These are phyloP conservation scores for Cladosporium sp. DNA, from an alignment of 2,329 filamentous ascomycete genomes.

Conservation along the genomic window DNA sequence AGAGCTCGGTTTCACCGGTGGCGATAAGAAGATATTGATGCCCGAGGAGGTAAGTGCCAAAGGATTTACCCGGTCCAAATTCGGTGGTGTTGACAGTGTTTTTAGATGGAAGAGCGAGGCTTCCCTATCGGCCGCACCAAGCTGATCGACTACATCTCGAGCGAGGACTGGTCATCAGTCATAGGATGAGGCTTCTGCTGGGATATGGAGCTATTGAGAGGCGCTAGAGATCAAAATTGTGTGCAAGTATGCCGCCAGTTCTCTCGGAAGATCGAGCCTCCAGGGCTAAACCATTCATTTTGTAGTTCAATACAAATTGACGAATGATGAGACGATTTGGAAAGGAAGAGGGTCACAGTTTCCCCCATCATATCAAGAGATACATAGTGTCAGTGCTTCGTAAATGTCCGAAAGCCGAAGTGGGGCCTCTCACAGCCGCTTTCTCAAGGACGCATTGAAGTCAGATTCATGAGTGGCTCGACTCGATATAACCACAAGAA, in stretches of 20 bases:
- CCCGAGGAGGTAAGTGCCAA: background rate
- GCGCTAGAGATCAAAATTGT: no score
- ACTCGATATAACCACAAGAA: no score
- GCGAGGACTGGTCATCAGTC: slow-evolving; percentile 1
- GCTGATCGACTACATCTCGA: background rate
- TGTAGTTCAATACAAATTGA: no score
- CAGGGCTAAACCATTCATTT: no score
- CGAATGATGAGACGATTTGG: no score
- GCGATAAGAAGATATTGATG: slow-evolving; percentile 2
- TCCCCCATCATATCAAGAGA: no score
- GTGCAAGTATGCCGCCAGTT: no score
- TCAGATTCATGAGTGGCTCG: no score
- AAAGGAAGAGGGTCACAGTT: no score
- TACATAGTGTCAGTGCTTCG: background rate
- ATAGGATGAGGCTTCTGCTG: background rate
- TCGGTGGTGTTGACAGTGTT: background rate
- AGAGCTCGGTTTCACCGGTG: background rate
- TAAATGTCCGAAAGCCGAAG: background rate
- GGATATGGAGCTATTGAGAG: no score
- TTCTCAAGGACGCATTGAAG: no score
- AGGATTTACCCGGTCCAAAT: background rate
- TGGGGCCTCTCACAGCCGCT: background rate
- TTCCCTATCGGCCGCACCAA: background rate
- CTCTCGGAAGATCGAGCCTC: no score
- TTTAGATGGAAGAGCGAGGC: background rate